Conservation (phyloP, 2,329 filamentous ascomycete species). For the Diaporthe humulicola region DNA sequence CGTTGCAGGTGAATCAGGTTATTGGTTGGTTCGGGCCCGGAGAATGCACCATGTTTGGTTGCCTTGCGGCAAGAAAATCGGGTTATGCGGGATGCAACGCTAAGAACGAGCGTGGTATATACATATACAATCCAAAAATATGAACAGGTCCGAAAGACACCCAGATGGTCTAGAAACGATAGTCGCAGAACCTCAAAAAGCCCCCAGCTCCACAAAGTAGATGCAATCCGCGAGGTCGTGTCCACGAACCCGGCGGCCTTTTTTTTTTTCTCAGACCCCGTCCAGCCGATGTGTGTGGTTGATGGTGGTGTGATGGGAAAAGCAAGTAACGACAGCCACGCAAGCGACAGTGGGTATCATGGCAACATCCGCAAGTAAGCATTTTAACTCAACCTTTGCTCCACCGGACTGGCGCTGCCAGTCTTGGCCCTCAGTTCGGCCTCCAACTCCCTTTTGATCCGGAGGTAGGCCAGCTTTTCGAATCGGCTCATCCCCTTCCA, state of each 20-base stretch:
- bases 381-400: constrained; percentile 63
- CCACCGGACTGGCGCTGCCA: constrained; percentile 49
- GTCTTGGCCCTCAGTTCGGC: constrained; percentile 61
- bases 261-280: neutral
- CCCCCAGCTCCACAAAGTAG: neutral
- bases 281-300: neutral
- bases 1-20: neutral
- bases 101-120: constrained; percentile 38
- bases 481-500: constrained; percentile 90
- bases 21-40: neutral
- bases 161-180: constrained; percentile 26
- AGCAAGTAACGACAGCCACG: constrained; percentile 30
- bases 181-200: constrained; percentile 11
- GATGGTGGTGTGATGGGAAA: constrained; percentile 6
- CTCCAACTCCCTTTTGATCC: constrained; percentile 78
- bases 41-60: neutral
- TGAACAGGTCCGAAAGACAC: constrained; percentile 12
- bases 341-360: constrained; percentile 36
- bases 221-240: neutral
- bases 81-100: constrained; percentile 12
- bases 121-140: constrained; percentile 10
- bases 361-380: constrained; percentile 22
- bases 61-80: neutral
- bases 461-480: constrained; percentile 86
- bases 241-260: neutral